Evolutionary conservation across 2,329 filamentous ascomycete species (phyloP).

Genomic region (Trichoderma koningiopsis): DNA sequence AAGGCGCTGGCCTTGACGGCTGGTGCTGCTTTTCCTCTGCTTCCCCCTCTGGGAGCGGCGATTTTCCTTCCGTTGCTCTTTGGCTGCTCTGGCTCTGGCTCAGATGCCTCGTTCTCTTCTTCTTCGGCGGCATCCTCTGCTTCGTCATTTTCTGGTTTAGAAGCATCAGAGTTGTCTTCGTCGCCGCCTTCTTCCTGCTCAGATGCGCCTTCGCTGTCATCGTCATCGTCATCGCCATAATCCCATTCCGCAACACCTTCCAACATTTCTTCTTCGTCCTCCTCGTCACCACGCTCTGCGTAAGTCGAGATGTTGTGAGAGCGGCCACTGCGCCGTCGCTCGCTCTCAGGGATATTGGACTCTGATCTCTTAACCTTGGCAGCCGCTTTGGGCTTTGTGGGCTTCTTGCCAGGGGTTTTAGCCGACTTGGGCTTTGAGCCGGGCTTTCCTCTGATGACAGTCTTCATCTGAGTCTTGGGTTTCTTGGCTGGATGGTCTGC

Average conservation of each 20-base stretch:
- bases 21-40: conserved; percentile 30
- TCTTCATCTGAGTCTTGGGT: conserved; percentile 42
- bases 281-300: conserved; percentile 58
- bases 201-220: conserved; percentile 27
- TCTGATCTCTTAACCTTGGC: conserved; percentile 35
- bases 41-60: conserved; percentile 30
- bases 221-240: conserved; percentile 40
- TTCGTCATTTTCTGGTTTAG: conserved; percentile 26
- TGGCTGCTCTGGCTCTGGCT: conserved; percentile 29
- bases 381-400: conserved; percentile 37
- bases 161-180: conserved; percentile 22
- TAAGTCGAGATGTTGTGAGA: conserved; percentile 52
- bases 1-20: conserved; percentile 34
- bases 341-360: conserved; percentile 41
- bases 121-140: conserved; percentile 32
- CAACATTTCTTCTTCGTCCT: conserved; percentile 64
- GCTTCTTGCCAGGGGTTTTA: conserved; percentile 40
- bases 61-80: conserved; percentile 35
- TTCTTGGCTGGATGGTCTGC: conserved; percentile 47
- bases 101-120: conserved; percentile 29
- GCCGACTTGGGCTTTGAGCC: conserved; percentile 41
- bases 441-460: conserved; percentile 42
- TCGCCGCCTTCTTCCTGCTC: conserved; percentile 25
- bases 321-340: conserved; percentile 61
- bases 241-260: conserved; percentile 62